Evolutionary conservation across 257 asterid species (phyloP).

Genomic region (Petunia axillaris): DNA sequence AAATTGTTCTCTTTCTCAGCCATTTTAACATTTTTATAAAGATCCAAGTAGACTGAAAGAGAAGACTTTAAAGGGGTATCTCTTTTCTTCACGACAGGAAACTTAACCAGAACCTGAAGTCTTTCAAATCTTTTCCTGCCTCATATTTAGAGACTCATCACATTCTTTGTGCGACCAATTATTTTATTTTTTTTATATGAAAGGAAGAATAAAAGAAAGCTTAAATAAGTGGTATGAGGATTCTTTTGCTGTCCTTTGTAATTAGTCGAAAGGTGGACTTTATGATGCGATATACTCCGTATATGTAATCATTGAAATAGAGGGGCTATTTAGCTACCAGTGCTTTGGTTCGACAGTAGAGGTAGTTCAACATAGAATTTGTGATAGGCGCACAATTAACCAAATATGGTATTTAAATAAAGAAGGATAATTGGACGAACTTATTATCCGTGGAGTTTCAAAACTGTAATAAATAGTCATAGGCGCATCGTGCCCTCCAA

Average conservation of each 20-base stretch:
- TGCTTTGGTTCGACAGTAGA: too few species aligned
- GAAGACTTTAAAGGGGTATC: not conserved
- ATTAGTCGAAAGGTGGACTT: not conserved
- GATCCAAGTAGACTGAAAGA: not conserved
- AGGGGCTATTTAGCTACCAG: not conserved
- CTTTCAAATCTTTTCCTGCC: not conserved
- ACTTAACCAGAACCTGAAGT: too few species aligned
- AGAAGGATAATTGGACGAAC: too few species aligned
- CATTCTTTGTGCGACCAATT: not conserved
- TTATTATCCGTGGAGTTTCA: too few species aligned
- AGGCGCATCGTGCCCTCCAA: not conserved
- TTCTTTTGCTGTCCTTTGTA: not conserved
- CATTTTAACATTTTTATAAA: too few species aligned
- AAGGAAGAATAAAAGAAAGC: not conserved
- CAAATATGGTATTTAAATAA: too few species aligned
- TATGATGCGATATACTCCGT: not conserved
- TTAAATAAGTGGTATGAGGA: not conserved
- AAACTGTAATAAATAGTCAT: not conserved
- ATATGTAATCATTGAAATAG: not conserved
- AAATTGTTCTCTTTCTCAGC: not conserved
- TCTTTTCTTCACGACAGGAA: not conserved
- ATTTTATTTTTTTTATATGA: not conserved
- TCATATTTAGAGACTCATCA: not conserved
- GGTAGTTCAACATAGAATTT: too few species aligned
- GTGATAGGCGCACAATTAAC: too few species aligned